Base-by-base conservation (phyloP, 2,329 filamentous ascomycete species). In the Aspergillus alliaceus region DNA sequence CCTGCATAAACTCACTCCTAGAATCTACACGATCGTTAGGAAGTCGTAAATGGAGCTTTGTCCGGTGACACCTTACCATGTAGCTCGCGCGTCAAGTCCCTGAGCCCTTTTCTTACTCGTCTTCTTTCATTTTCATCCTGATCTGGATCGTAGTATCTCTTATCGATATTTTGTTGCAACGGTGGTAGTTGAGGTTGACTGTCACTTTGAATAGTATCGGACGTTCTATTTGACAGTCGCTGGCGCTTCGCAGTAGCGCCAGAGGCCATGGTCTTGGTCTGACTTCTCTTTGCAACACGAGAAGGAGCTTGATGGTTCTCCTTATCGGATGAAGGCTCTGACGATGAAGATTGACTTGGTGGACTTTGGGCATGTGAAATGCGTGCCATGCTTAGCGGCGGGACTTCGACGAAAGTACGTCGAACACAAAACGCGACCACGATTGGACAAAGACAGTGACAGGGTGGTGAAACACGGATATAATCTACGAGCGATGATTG, bases 61-160 rank as follows among this genome's bases (percentile, higher is more conserved):
- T 29, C 11, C 34, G n/a, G 12, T 32, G 25, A 24, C 22, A 32
- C 25, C 67, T 56, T 74, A 85, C 85, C 84, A 61, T 89, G 71
- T 76, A 89, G 75, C 42, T 85, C 79, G 50, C 81, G 77, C 25
- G 81, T 79, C n/a, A 96, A 79, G 42, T 87, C 85, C 60, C 93
- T 84, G 57, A 92, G 82, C 9, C 82, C 83, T 56, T 85, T 85
- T 58, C 92, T 89, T 32, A 96, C 77, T 53, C 80, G 77, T 24
- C 93, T 84, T 39, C 91, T 86, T 73, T 92, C 84, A 42, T 89
- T 84, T 12, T 89, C 80, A 56, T 91, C 82, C 70, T 97, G 93
- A 59, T 96, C 87, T 0, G 92, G 93, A 68, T 97, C 90, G 73
- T 93, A 96, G 62, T 76, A 84, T 54, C 76, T 65, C 5, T 80